Evolutionary conservation across 2,329 filamentous ascomycete genomes (phyloP).

Genomic region (Pseudofabraea citricarpa): DNA sequence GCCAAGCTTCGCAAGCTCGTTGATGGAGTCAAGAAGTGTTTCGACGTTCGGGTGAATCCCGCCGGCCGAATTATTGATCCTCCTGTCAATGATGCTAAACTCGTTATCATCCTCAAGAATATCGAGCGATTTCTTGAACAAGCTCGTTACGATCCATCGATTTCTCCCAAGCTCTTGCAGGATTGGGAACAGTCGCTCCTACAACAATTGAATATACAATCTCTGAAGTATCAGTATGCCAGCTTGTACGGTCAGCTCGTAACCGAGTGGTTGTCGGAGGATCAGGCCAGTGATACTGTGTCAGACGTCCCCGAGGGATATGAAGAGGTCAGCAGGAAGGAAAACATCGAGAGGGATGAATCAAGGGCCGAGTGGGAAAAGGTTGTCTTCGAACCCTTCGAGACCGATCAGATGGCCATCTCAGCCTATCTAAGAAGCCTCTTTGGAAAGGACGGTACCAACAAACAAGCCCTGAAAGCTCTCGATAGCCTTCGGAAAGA

Average conservation of each 20-base stretch:
- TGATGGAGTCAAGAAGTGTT: slow-evolving; percentile 24
- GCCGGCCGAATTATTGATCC: slow-evolving; percentile 11
- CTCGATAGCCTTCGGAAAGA: slow-evolving; percentile 35
- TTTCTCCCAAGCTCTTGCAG: slow-evolving; percentile 39
- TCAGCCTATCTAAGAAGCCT: slow-evolving; percentile 44
- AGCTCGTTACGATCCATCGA: slow-evolving; percentile 46
- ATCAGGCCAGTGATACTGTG: slow-evolving; percentile 9
- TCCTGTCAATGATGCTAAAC: slow-evolving; percentile 10
- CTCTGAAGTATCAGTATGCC: slow-evolving; percentile 50
- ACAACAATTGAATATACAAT: slow-evolving; percentile 41
- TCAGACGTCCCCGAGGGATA: slow-evolving; percentile 25
- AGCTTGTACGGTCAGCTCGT: slow-evolving; percentile 50
- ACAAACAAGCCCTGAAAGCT: slow-evolving; percentile 34
- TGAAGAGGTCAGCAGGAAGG: slow-evolving; percentile 43
- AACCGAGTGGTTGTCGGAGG: slow-evolving; percentile 44
- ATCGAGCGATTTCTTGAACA: slow-evolving; percentile 49
- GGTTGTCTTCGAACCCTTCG: slow-evolving; percentile 45
- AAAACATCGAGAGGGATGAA: slow-evolving; percentile 38
- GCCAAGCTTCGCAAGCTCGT: slow-evolving; percentile 30
- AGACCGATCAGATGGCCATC: slow-evolving; percentile 42
- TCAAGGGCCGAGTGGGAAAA: slow-evolving; percentile 50
- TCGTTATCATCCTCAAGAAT: slow-evolving; percentile 30
- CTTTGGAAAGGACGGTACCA: slow-evolving; percentile 32
- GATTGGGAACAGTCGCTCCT: slow-evolving; percentile 44
- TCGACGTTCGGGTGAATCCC: slow-evolving; percentile 19